These are phyloP conservation scores for Aureobasidium musti DNA, from an alignment of 2,329 filamentous ascomycete species.

Conservation along the genomic window DNA sequence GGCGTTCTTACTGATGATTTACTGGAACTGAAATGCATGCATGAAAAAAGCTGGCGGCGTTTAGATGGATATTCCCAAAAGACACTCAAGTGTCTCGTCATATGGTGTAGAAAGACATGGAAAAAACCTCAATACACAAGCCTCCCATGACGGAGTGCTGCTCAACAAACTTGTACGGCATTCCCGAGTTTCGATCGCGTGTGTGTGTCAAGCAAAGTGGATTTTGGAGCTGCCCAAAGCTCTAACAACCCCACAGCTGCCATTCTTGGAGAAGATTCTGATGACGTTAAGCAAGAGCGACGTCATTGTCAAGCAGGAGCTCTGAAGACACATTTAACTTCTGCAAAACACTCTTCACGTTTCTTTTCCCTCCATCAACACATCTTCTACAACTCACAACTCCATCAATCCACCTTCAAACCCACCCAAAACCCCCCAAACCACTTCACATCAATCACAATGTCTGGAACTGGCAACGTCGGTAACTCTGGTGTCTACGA, in stretches of 20 bases:
- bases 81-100: slow-evolving; percentile 19
- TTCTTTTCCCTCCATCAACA: slow-evolving; percentile 22
- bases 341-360: slow-evolving; percentile 25
- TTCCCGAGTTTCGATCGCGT: slow-evolving; percentile 16
- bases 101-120: slow-evolving; percentile 12
- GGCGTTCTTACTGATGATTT: slow-evolving; percentile 29
- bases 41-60: slow-evolving; percentile 27
- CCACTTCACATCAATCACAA: slow-evolving; percentile 38
- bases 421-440: slow-evolving; percentile 7
- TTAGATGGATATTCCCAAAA: slow-evolving; percentile 13
- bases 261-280: slow-evolving; percentile 17
- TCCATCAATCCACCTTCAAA: slow-evolving; percentile 20
- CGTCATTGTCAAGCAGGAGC: slow-evolving; percentile 2
- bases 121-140: slow-evolving; percentile 8
- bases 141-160: slow-evolving; percentile 27
- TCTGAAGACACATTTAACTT: slow-evolving; percentile 23
- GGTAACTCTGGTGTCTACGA: slow-evolving; percentile 69
- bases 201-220: slow-evolving; percentile 25
- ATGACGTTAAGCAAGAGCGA: slow-evolving; percentile 11
- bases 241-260: slow-evolving; percentile 13
- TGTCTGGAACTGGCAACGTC: slow-evolving; percentile 61
- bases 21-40: slow-evolving; percentile 26
- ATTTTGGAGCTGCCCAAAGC: slow-evolving; percentile 24
- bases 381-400: slow-evolving; percentile 25
- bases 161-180: slow-evolving; percentile 12